Evolutionary conservation across 2,329 filamentous ascomycete genomes (phyloP).

Genomic region (Arthrinium puccinioides): DNA sequence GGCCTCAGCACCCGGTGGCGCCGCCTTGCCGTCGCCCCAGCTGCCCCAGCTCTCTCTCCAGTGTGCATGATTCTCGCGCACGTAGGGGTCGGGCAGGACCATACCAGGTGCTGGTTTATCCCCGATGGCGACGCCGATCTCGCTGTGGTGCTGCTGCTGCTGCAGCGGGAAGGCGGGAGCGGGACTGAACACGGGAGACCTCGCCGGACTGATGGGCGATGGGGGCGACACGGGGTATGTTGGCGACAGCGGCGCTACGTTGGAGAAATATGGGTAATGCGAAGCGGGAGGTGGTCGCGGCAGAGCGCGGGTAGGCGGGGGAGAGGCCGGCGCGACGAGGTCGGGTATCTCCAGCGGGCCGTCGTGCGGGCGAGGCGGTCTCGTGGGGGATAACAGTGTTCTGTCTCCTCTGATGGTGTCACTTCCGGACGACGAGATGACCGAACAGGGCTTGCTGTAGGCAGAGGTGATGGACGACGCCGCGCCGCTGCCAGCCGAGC

Average conservation of each 20-base stretch:
- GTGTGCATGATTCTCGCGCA: slow-evolving; percentile 17
- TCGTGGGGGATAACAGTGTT: slow-evolving; percentile 23
- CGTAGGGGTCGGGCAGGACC: slow-evolving; percentile 9
- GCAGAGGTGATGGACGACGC: too few species aligned
- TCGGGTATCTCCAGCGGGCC: slow-evolving; percentile 28
- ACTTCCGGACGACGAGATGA: too few species aligned
- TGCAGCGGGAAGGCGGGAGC: not conserved
- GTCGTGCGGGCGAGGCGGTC: slow-evolving; percentile 28
- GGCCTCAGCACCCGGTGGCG: slow-evolving; percentile 14
- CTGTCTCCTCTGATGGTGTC: too few species aligned
- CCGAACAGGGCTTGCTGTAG: too few species aligned
- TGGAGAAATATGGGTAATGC: not conserved
- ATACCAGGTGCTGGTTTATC: slow-evolving; percentile 9
- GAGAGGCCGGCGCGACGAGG: slow-evolving; percentile 26
- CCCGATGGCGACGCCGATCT: slow-evolving; percentile 7
- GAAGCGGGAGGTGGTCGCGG: slow-evolving; percentile 19
- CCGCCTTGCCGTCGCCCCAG: too few species aligned
- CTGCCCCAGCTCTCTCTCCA: slow-evolving; percentile 30
- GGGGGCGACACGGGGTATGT: slow-evolving; percentile 14
- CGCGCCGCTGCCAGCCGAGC: slow-evolving; percentile 8
- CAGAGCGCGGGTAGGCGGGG: slow-evolving; percentile 37
- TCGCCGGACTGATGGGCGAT: slow-evolving; percentile 8
- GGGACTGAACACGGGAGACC: not conserved
- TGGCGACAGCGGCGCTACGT: slow-evolving; percentile 5
- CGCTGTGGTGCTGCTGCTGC: not conserved